Base-by-base conservation (phyloP, 2,329 filamentous ascomycete genomes). In the Ascochyta clinopodiicola region DNA sequence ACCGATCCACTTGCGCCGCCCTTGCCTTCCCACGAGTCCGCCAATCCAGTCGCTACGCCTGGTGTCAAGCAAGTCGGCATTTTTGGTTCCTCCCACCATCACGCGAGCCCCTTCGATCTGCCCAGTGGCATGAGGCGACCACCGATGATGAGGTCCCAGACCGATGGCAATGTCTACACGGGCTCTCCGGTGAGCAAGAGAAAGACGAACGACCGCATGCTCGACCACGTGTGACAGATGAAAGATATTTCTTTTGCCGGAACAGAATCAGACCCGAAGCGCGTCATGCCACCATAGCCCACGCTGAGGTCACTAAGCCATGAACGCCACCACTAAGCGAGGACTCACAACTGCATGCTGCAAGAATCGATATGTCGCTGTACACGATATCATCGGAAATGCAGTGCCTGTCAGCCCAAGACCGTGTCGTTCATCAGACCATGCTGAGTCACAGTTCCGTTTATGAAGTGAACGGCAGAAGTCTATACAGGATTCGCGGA, bases 1-100 rank as follows among this genome's bases (percentile, higher is more conserved):
- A 72, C 57, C 8, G 79, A 83, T 63, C 80, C 79, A 5, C 59
- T 81, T 6, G 61, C 66, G 8, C 57, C 68, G 29, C 61, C 66
- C 1, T 31, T 64, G 10, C 58, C 63, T 2, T 36, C 24, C 6
- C 57, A 63, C 5, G 51, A 61, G 8, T 12, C 57, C 3, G 29
- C 37, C 5, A 55, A 70, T 39, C 42, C 59, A 12, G 56, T 68
- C 2, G 59, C 68, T n/a, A 74, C 72, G 9, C 72, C 71, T n/a
- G 68, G 68, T 15, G 60, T 60, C 40, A 66, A 65, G 40, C 60
- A 51, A 15, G 45, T 63, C 3, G 56, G 56, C 24, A 44, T 68
- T 17, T 62, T 63, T 9, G 61, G 63, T 5, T 66, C 67, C 2
- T 58, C 55, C 2, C 68, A 68, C 36, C 58, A 59, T 19, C 63